Conservation (phyloP, 768 basidiomycete genomes). For the Tephrocybe sp. region DNA sequence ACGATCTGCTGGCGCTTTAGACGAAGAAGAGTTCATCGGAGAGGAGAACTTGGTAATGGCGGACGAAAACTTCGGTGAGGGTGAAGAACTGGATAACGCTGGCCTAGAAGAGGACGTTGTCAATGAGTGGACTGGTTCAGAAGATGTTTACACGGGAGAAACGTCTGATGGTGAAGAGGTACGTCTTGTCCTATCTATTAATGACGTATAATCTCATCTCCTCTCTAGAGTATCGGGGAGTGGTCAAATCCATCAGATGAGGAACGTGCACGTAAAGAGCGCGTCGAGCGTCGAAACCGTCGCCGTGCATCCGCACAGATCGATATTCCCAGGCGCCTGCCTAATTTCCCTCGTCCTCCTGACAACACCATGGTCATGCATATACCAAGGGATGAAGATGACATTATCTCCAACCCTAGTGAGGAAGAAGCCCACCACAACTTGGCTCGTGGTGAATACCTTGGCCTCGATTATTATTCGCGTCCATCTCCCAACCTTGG, state of each 20-base stretch:
- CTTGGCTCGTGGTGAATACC: constrained; percentile 37
- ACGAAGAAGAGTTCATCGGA: constrained; percentile 32
- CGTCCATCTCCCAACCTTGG: constrained; percentile 45
- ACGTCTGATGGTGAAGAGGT: constrained; percentile 70
- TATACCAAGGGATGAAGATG: constrained; percentile 42
- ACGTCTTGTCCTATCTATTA: constrained; percentile 20
- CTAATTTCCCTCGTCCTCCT: constrained; percentile 81
- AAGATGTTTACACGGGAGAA: constrained; percentile 58
- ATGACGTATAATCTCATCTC: constrained; percentile 12
- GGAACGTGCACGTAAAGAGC: constrained; percentile 72
- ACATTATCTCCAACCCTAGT: constrained; percentile 85
- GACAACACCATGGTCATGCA: constrained; percentile 44
- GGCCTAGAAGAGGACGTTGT: constrained; percentile 46
- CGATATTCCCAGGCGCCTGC: constrained; percentile 70
- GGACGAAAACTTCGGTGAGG: constrained; percentile 1
- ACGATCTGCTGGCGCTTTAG: constrained; percentile 56
- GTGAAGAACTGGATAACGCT: constrained; percentile 21
- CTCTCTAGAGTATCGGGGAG: constrained; percentile 74
- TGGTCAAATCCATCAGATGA: constrained; percentile 93
- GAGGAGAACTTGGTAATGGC: constrained; percentile 17
- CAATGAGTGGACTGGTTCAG: constrained; percentile 84
- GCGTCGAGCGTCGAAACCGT: constrained; percentile 62
- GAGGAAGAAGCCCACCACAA: constrained; percentile 59
- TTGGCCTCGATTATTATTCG: constrained; percentile 47
- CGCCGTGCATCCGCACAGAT: constrained; percentile 46